These are phyloP conservation scores for Graphium sp. DNA, from an alignment of 2,329 filamentous ascomycete species.

Conservation along the genomic window DNA sequence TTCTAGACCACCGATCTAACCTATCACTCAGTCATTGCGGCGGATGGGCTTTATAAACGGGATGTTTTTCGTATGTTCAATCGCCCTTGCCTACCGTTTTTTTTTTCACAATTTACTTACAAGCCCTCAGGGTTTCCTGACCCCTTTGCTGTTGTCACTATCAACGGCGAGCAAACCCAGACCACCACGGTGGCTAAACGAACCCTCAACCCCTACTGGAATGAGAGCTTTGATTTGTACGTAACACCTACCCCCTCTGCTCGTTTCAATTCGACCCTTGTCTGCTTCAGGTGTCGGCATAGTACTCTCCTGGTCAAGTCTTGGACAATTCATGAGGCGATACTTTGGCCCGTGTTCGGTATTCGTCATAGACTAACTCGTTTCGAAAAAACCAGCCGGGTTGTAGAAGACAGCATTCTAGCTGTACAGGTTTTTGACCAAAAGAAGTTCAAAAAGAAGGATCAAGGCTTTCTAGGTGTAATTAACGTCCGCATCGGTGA, in stretches of 20 bases:
- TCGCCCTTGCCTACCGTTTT: neutral
- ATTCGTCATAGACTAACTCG: conserved; percentile 4
- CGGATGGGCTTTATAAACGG: conserved; percentile 95
- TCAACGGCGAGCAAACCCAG: conserved; percentile 95
- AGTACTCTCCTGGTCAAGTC: too few species aligned
- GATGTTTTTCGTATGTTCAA: conserved; percentile 85
- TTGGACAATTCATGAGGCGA: too few species aligned
- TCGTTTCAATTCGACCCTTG: too few species aligned
- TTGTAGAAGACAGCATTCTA: conserved; percentile 88
- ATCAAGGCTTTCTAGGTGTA: conserved; percentile 93
- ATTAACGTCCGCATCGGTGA: conserved; percentile 95
- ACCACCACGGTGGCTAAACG: conserved; percentile 96
- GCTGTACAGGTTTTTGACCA: conserved; percentile 98
- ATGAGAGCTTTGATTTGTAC: conserved; percentile 97
- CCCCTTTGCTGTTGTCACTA: conserved; percentile 90
- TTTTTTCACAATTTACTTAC: conserved; percentile 5
- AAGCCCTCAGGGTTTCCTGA: conserved; percentile 70
- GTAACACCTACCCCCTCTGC: conserved; percentile 17
- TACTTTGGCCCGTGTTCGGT: too few species aligned
- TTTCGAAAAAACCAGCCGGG: conserved; percentile 40
- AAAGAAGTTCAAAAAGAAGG: conserved; percentile 99
- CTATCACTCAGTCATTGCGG: conserved; percentile 69
- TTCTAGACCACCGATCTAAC: conserved; percentile 8
- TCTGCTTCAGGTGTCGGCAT: too few species aligned
- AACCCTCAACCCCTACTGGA: conserved; percentile 99